Conservation (phyloP, 2,329 filamentous ascomycete genomes). For the Fusarium dimerum region DNA sequence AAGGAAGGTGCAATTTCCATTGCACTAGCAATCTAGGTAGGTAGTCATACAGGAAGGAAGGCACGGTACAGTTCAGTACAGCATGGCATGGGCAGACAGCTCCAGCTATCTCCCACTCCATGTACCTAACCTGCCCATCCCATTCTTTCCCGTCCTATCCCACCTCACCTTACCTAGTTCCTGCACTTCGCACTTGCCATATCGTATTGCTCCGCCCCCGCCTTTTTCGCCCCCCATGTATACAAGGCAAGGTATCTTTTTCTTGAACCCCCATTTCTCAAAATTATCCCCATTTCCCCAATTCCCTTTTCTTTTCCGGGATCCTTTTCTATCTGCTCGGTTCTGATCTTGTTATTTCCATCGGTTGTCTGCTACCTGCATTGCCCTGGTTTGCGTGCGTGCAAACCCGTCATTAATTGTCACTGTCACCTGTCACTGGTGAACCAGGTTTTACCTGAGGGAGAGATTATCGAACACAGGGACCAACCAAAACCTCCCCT, state of each 20-base stretch:
- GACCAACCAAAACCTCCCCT: background rate
- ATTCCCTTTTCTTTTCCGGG: conserved; percentile 32
- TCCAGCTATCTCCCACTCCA: too few relatives aligned
- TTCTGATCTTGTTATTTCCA: conserved; percentile 24
- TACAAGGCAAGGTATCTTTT: conserved; percentile 1
- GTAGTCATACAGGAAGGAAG: too few relatives aligned
- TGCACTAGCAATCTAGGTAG: too few relatives aligned
- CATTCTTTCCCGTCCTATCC: background rate
- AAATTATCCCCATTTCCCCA: conserved; percentile 15
- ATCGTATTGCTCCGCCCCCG: conserved; percentile 27
- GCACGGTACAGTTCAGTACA: too few relatives aligned
- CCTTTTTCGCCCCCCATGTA: conserved; percentile 22
- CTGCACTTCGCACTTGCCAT: conserved; percentile 8
- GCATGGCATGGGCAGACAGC: too few relatives aligned
- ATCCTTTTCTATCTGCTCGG: conserved; percentile 13
- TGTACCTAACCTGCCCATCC: too few relatives aligned
- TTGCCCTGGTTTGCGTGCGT: background rate
- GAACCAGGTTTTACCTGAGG: background rate
- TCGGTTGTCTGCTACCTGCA: conserved; percentile 6
- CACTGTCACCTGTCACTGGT: background rate
- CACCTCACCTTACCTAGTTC: background rate
- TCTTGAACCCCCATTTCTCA: conserved; percentile 20
- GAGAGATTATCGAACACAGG: background rate
- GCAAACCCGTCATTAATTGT: background rate
- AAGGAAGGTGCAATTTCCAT: too few relatives aligned